phyloP scores from a whole-genome alignment of 768 basidiomycete species.

The Rossbeevera mucosa region DNA sequence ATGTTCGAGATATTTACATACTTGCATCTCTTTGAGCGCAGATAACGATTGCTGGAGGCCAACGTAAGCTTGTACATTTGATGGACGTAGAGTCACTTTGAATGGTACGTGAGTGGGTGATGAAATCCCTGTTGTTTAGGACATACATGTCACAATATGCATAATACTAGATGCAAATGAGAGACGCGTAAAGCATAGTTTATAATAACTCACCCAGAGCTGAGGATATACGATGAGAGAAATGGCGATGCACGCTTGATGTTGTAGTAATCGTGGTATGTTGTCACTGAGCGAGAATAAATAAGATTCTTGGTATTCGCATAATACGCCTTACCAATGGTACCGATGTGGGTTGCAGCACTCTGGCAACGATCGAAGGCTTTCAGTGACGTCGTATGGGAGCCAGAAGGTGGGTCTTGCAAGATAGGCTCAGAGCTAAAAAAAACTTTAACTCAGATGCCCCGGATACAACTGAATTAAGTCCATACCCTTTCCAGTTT shows the following conservation, averaged over 20 bases:
- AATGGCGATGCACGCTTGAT: constrained; percentile 60
- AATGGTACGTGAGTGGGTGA: constrained; percentile 10
- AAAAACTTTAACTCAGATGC: constrained; percentile 1
- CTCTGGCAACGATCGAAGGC: constrained; percentile 73
- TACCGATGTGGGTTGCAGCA: constrained; percentile 67
- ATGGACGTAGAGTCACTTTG: constrained; percentile 66
- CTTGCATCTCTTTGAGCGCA: constrained; percentile 66
- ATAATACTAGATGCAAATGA: constrained; percentile 51
- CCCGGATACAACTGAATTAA: background rate
- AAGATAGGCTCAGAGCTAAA: constrained; percentile 41
- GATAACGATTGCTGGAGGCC: constrained; percentile 61
- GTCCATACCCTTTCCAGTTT: constrained; percentile 58
- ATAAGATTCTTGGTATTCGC: background rate
- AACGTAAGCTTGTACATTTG: constrained; percentile 62
- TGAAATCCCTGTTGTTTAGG: background rate
- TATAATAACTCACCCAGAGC: constrained; percentile 55
- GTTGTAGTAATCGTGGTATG: constrained; percentile 57
- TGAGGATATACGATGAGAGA: constrained; percentile 63
- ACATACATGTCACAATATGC: constrained; percentile 70
- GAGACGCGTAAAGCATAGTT: background rate
- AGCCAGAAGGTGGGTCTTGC: constrained; percentile 36
- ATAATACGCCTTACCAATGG: constrained; percentile 45
- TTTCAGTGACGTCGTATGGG: constrained; percentile 49
- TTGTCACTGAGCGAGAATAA: constrained; percentile 38
- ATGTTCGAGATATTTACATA: constrained; percentile 27